Percentiles rank a stretch among this genome's conserved stretches.
These are phyloP conservation scores for Rhodamnia rubescens DNA, from an alignment of 345 rosid species.

Conservation along the genomic window DNA sequence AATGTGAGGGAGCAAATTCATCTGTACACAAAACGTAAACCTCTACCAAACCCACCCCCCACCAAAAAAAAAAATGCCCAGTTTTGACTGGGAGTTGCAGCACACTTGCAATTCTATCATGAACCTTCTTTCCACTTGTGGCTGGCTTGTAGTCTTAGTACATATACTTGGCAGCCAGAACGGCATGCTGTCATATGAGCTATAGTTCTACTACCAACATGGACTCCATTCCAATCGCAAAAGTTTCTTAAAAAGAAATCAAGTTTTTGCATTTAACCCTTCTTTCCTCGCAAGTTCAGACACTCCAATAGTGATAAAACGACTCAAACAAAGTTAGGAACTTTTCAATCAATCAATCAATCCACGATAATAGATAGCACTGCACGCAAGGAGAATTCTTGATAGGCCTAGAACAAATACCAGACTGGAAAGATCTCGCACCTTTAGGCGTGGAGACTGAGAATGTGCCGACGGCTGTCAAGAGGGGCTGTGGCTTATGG, in stretches of 20 bases:
- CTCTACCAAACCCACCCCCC: neutral
- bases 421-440: neutral
- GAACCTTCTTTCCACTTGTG: neutral
- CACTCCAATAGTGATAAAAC: neutral
- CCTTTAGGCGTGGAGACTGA: constrained; percentile 31
- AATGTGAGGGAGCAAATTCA: neutral
- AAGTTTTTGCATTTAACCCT: neutral
- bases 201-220: neutral
- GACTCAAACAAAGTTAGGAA: neutral
- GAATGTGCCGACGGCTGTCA: neutral
- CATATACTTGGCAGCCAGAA: neutral
- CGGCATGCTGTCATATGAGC: neutral
- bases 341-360: neutral
- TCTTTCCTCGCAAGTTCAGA: neutral
- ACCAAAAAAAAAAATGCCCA: neutral
- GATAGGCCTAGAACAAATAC: neutral
- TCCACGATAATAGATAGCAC: neutral
- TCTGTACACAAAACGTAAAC: neutral
- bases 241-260: neutral
- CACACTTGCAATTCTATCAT: neutral
- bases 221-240: neutral
- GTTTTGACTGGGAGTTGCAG: neutral
- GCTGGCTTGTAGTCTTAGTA: neutral
- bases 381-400: neutral
- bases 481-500: constrained; percentile 26